Base-by-base conservation (phyloP, 139 green algal species). In the Micractinium conductrix region DNA sequence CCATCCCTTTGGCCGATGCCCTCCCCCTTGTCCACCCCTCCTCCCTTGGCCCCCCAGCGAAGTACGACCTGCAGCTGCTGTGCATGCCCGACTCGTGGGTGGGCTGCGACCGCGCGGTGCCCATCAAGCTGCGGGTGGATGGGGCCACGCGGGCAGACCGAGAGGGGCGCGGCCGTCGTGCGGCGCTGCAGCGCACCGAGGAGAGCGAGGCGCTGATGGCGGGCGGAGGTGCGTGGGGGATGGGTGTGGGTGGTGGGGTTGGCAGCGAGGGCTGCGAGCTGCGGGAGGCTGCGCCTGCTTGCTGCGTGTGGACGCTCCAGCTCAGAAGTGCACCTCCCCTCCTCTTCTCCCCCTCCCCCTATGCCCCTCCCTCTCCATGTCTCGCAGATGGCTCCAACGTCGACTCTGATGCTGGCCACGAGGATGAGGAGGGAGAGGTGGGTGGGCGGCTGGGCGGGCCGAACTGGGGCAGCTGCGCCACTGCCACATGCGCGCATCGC, bases 51-150 rank as follows among this genome's bases (percentile, higher is more conserved):
- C 2, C 22, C 42, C 83, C 93, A 71, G 93, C 91, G 70, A 96
- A 91, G 69, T 93, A 95, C 68, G 89, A 95, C 74, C 84, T 97
- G 72, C 86, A 88, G 67, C 72, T 98, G 78, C 73, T 91, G 37
- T 82, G 89, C 78, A 92, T 98, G 88, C 93, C 86, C 44, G 94
- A 98, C 78, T 92, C 81, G 21, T 99, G 96, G 92, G 89, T 98
- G 42, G 96, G 96, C 70, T 90, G 74, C 33, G 96, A 99, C 86
- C 80, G 86, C 37, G 85, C 83, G 1, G 48, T 95, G 24, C 86
- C 89, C 38, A 68, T 98, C 45, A 40, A 45, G 22, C 38, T 67
- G 16, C 68, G 73, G 45, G 80, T 90, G 70, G 60, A 60, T 12
- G 86, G 88, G 58, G 48, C 55, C 58, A 88, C 85, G 60, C 60